Evolutionary conservation across 2,329 filamentous ascomycete genomes (phyloP).

Genomic region (Fusarium paranaense): DNA sequence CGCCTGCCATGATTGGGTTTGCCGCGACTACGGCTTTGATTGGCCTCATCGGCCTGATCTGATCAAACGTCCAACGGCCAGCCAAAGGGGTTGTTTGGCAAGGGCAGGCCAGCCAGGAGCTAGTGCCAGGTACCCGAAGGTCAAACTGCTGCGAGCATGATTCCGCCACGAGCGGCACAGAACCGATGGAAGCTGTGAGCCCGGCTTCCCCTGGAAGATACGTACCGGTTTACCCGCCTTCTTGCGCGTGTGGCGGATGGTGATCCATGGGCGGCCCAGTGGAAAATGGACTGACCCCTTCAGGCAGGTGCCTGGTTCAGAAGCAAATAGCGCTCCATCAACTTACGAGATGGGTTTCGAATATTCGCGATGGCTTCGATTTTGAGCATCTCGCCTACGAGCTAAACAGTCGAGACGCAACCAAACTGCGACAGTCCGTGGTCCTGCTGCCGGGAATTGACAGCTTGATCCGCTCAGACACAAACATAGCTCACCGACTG

Average conservation of each 20-base stretch:
- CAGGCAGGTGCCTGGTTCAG: not conserved
- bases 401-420: not conserved
- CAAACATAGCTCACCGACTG: conserved; percentile 6
- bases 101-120: not conserved
- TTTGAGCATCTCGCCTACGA: not conserved
- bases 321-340: conserved; percentile 3
- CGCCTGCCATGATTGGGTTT: conserved; percentile 24
- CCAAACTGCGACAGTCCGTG: not conserved
- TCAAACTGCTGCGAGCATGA: conserved; percentile 11
- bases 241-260: not conserved
- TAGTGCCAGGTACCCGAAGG: conserved; percentile 40
- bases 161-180: conserved; percentile 10
- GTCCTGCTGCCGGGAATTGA: not conserved
- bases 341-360: conserved; percentile 13
- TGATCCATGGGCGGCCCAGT: not conserved
- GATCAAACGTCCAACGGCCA: conserved; percentile 20
- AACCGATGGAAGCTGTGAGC: conserved; percentile 14
- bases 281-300: conserved; percentile 1
- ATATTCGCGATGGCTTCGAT: conserved; percentile 1
- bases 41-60: conserved; percentile 3
- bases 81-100: conserved; percentile 21
- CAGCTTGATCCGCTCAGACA: not conserved
- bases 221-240: not conserved
- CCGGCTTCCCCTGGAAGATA: conserved; percentile 17
- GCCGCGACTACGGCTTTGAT: conserved; percentile 1